Evolutionary conservation across 345 rosid genomes (phyloP).

Genomic region (Syzygium aromaticum): DNA sequence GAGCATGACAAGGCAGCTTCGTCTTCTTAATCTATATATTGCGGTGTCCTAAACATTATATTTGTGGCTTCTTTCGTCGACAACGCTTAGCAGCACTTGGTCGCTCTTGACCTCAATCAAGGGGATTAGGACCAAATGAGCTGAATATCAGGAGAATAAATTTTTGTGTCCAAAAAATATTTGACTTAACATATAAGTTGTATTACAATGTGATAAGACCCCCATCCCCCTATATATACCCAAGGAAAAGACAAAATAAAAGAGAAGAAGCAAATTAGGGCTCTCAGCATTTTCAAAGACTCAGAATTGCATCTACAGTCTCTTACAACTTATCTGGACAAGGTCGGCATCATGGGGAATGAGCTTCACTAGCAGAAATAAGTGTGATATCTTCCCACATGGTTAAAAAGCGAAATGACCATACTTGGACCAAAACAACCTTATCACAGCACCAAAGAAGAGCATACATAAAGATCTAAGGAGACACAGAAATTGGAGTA

Average conservation of each 20-base stretch:
- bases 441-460: neutral
- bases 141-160: neutral
- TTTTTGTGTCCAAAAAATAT: neutral
- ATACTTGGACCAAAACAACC: neutral
- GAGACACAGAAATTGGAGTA: neutral
- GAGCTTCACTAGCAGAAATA: neutral
- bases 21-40: neutral
- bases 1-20: neutral
- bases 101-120: neutral
- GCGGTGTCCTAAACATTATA: neutral
- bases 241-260: neutral
- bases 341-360: neutral
- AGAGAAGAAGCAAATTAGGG: neutral
- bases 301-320: neutral
- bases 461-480: neutral
- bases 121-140: neutral
- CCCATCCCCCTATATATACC: neutral
- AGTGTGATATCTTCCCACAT: neutral
- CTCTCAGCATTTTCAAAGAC: neutral
- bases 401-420: neutral
- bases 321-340: neutral
- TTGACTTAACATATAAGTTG: neutral
- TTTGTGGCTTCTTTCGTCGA: neutral
- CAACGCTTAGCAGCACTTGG: neutral
- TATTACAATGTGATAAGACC: neutral